Percentiles rank a stretch among this genome's conserved stretches.
Conservation (phyloP, 768 basidiomycete species). For the Boletus reticuloceps region DNA sequence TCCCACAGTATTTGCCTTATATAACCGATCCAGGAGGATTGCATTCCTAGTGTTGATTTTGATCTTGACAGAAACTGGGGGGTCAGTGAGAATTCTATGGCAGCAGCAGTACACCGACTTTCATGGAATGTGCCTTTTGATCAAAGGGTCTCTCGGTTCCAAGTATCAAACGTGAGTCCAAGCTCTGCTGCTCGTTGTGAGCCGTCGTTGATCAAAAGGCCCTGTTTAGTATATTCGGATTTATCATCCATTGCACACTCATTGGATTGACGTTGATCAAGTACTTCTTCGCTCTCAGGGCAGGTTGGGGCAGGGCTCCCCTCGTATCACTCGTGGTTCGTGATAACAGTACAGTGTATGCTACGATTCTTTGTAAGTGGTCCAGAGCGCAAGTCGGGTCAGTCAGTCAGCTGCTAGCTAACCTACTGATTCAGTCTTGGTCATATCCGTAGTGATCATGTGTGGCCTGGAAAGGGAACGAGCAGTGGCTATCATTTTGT, state of each 20-base stretch:
- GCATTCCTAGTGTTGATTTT: slow-evolving; percentile 3
- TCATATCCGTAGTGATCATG: not conserved
- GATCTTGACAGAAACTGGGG: slow-evolving; percentile 3
- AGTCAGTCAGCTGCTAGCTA: not conserved
- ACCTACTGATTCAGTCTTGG: not conserved
- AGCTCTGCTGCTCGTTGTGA: not conserved
- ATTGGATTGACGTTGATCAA: slow-evolving; percentile 19
- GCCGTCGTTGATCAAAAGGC: not conserved
- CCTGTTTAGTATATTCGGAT: slow-evolving; percentile 9
- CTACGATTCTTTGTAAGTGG: slow-evolving; percentile 7
- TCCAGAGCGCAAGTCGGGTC: not conserved
- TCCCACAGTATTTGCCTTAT: slow-evolving; percentile 17
- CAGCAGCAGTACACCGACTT: not conserved
- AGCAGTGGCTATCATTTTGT: slow-evolving; percentile 1
- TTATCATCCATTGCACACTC: slow-evolving; percentile 14
- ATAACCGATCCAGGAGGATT: slow-evolving; percentile 15
- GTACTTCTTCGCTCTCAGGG: slow-evolving; percentile 13
- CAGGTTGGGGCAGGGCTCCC: slow-evolving; percentile 17
- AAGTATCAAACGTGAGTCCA: slow-evolving; percentile 10
- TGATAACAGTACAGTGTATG: slow-evolving; percentile 14
- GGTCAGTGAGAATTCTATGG: slow-evolving; percentile 1
- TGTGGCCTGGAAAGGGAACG: not conserved
- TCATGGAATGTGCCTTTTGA: slow-evolving; percentile 11
- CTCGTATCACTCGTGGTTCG: slow-evolving; percentile 20
- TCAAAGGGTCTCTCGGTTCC: not conserved